Evolutionary conservation across 257 asterid genomes (phyloP).

Genomic region (Jaltomata sinuosa): DNA sequence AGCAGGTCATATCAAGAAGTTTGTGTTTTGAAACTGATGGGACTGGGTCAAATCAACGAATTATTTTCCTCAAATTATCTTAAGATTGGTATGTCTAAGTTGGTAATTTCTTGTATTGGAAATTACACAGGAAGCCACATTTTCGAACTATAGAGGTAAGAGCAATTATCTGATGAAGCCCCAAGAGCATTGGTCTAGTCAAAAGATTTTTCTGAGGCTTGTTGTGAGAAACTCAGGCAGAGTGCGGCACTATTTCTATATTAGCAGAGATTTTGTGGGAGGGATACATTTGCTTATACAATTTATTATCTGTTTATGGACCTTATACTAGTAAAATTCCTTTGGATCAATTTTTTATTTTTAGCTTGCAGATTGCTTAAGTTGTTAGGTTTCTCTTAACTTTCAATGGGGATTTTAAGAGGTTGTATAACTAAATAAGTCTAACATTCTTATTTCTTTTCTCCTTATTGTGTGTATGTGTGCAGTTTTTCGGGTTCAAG

Average conservation of each 20-base stretch:
- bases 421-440: background rate
- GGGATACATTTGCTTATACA: background rate
- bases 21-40: background rate
- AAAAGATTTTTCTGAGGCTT: background rate
- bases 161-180: background rate
- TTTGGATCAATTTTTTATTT: background rate
- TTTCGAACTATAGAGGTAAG: background rate
- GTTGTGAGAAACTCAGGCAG: background rate
- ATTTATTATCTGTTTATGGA: background rate
- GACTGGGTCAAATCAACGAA: background rate
- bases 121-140: background rate
- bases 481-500: constrained; percentile 86
- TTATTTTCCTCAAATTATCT: background rate
- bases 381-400: background rate
- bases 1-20: background rate
- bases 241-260: background rate
- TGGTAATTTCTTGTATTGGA: background rate
- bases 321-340: background rate
- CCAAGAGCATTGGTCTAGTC: background rate
- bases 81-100: background rate
- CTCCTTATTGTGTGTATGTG: background rate
- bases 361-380: background rate
- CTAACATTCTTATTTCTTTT: background rate
- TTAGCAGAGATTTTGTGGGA: background rate
- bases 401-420: background rate